Percentiles rank a stretch among this genome's conserved stretches.
phyloP scores from a whole-genome alignment of 495 filamentous ascomycete species.

The Hypoxylon cercidicola region DNA sequence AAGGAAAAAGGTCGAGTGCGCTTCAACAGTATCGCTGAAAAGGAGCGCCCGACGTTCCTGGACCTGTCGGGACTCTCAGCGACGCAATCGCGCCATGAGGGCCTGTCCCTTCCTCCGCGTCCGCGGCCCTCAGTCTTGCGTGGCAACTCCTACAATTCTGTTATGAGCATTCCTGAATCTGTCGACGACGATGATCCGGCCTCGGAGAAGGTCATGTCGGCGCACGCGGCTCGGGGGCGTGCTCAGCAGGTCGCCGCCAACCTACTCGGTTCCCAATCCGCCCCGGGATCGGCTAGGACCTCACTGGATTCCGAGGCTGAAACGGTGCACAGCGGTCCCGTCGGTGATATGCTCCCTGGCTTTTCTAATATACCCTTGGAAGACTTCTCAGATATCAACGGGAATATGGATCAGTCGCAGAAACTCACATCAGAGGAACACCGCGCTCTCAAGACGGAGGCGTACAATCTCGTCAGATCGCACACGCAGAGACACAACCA shows the following conservation, averaged over 20 bases:
- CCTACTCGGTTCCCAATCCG: constrained; percentile 48
- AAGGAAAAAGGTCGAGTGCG: constrained; percentile 48
- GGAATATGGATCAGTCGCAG: constrained; percentile 27
- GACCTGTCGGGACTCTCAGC: constrained; percentile 30
- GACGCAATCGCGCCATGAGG: constrained; percentile 21
- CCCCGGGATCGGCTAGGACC: constrained; percentile 49
- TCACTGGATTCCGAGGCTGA: constrained; percentile 51
- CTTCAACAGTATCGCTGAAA: constrained; percentile 45
- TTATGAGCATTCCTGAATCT: constrained; percentile 42
- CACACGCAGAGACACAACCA: constrained; percentile 53
- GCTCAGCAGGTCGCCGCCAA: constrained; percentile 50
- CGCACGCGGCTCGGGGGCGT: constrained; percentile 52
- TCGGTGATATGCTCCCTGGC: constrained; percentile 33
- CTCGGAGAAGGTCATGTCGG: constrained; percentile 49
- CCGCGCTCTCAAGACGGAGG: constrained; percentile 50
- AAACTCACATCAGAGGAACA: constrained; percentile 36
- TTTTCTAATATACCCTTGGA: constrained; percentile 31
- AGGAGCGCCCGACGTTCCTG: constrained; percentile 32
- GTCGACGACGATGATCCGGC: constrained; percentile 38
- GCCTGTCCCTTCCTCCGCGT: constrained; percentile 21
- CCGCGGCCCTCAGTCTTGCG: constrained; percentile 50
- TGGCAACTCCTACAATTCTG: constrained; percentile 47
- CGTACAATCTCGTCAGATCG: constrained; percentile 62
- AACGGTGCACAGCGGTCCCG: constrained; percentile 16
- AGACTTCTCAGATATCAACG: constrained; percentile 39